phyloP scores from a whole-genome alignment of 331 rosid genomes.

The Erythrophleum ivorense region DNA sequence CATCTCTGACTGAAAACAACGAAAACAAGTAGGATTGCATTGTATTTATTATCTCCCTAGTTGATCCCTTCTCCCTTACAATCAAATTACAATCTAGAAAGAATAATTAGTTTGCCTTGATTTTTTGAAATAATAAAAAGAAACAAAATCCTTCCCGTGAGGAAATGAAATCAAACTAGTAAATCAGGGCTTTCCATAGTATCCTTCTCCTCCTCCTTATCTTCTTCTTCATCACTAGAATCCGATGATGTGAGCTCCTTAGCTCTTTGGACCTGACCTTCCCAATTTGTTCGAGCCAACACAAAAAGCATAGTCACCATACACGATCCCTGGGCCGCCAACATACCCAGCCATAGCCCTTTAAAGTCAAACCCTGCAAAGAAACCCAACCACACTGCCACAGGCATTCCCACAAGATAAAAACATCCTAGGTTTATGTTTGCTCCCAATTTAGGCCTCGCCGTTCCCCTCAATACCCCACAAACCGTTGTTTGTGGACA shows the following conservation, averaged over 20 bases:
- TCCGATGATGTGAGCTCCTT: conserved; percentile 47
- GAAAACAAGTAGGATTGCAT: background rate
- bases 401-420: conserved; percentile 74
- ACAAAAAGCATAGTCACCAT: conserved; percentile 63
- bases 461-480: conserved; percentile 78
- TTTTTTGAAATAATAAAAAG: background rate
- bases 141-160: background rate
- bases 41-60: background rate
- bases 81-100: background rate
- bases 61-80: background rate
- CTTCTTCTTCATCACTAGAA: background rate
- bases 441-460: conserved; percentile 72
- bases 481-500: conserved; percentile 79
- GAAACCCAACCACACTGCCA: conserved; percentile 66
- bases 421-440: conserved; percentile 66
- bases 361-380: conserved; percentile 60
- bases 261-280: conserved; percentile 58
- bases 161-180: conserved; percentile 28
- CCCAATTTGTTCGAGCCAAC: conserved; percentile 66
- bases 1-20: too few species aligned
- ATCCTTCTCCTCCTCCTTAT: background rate
- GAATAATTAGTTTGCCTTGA: background rate
- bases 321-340: conserved; percentile 73
- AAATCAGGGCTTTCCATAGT: background rate
- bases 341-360: conserved; percentile 71